A percentile compares a stretch with the other conserved stretches of the same genome.
These are phyloP conservation scores for Laburnicola sp. DNA, from an alignment of 2,329 filamentous ascomycete species.

Conservation along the genomic window DNA sequence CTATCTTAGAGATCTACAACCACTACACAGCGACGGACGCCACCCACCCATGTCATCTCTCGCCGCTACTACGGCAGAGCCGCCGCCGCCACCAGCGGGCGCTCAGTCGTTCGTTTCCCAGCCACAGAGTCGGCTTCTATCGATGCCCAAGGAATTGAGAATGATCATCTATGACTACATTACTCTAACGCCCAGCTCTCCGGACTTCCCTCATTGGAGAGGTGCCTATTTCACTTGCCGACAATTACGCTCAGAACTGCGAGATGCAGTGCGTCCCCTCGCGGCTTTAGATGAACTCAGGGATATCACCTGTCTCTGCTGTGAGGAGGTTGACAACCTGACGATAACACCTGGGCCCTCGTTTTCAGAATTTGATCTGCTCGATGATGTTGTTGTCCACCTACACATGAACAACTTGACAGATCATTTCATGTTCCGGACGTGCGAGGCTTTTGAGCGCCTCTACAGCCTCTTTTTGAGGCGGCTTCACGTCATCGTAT, in stretches of 20 bases:
- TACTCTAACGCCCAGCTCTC: not conserved
- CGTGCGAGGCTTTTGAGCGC: not conserved
- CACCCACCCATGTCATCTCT: too few species aligned
- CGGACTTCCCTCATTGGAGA: not conserved
- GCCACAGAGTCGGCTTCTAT: conserved; percentile 4
- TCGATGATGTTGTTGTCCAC: not conserved
- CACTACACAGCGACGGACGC: too few species aligned
- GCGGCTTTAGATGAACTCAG: not conserved
- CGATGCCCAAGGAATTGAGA: not conserved
- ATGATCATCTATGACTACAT: conserved; percentile 6
- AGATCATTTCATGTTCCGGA: not conserved
- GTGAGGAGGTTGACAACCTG: not conserved
- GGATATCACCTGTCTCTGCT: not conserved
- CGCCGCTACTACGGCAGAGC: too few species aligned
- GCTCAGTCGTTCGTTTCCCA: not conserved
- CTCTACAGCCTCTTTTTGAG: not conserved
- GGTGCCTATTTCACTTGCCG: conserved; percentile 13
- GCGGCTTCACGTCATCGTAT: not conserved
- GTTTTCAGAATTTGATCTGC: not conserved
- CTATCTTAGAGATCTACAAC: too few species aligned
- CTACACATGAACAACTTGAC: not conserved
- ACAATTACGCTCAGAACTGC: conserved; percentile 5
- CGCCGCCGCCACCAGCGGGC: too few species aligned
- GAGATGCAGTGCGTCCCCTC: not conserved
- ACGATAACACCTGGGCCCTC: not conserved